A percentile compares a stretch with the other conserved stretches of the same genome.
phyloP scores from a whole-genome alignment of 768 basidiomycete species.

The Leccinum pellstonianum region DNA sequence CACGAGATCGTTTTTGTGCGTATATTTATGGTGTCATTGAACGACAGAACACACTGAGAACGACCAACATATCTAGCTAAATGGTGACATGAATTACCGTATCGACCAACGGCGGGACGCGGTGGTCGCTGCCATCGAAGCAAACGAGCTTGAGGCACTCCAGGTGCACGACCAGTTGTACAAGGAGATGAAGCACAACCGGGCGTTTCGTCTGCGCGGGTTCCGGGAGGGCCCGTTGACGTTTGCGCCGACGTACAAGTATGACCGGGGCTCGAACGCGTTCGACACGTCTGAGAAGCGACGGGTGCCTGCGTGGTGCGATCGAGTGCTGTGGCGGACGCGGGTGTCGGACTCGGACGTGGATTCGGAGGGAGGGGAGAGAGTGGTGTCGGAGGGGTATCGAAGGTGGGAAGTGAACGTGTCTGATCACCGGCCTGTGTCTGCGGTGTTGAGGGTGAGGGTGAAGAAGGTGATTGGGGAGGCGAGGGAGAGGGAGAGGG shows the following conservation, averaged over 20 bases:
- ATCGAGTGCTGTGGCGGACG: slow-evolving; percentile 79
- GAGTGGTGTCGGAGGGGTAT: slow-evolving; percentile 72
- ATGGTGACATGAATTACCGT: slow-evolving; percentile 96
- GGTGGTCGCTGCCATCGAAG: slow-evolving; percentile 68
- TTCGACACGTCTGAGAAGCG: slow-evolving; percentile 91
- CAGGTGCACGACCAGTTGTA: slow-evolving; percentile 81
- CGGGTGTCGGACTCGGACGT: neutral
- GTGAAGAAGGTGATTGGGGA: slow-evolving; percentile 70
- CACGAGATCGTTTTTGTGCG: slow-evolving; percentile 89
- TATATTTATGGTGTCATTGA: neutral
- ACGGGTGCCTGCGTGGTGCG: slow-evolving; percentile 94
- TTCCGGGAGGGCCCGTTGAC: slow-evolving; percentile 82
- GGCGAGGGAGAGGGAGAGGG: slow-evolving; percentile 54
- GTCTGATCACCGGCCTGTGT: slow-evolving; percentile 89
- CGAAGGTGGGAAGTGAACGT: slow-evolving; percentile 81
- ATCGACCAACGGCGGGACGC: slow-evolving; percentile 90
- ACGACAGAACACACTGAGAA: slow-evolving; percentile 2
- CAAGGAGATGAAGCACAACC: slow-evolving; percentile 86
- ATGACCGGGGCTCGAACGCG: slow-evolving; percentile 71
- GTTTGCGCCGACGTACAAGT: slow-evolving; percentile 94
- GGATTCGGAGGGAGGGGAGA: slow-evolving; percentile 44
- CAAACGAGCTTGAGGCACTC: slow-evolving; percentile 62
- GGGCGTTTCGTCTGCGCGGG: slow-evolving; percentile 78
- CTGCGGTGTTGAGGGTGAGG: slow-evolving; percentile 69
- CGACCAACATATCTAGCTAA: slow-evolving; percentile 50